phyloP scores from a whole-genome alignment of 2,329 filamentous ascomycete genomes.

The Blastomyces silverae region DNA sequence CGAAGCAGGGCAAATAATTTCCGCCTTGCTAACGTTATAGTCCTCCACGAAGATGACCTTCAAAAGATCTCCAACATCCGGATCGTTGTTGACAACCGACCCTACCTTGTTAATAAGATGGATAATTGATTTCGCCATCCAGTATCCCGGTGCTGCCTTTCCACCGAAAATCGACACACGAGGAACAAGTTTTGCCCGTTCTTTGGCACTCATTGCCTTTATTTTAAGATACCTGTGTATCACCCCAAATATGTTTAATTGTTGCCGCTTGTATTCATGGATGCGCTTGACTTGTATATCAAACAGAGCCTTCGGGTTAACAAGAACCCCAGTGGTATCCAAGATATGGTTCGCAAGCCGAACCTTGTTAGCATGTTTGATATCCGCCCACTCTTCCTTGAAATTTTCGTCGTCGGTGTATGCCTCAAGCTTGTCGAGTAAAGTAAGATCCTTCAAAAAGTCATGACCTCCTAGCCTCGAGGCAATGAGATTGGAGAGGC shows the following conservation, averaged over 20 bases:
- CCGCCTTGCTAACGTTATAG: constrained; percentile 99
- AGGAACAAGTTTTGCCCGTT: constrained; percentile 77
- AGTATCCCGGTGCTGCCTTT: constrained; percentile 96
- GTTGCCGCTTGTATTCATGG: constrained; percentile 98
- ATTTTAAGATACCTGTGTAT: constrained; percentile 89
- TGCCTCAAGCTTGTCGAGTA: constrained; percentile 78
- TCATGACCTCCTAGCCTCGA: constrained; percentile 76
- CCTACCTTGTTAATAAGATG: constrained; percentile 93
- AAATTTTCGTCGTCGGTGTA: constrained; percentile 80
- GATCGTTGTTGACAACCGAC: constrained; percentile 81
- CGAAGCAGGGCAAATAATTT: constrained; percentile 89
- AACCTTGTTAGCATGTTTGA: constrained; percentile 95
- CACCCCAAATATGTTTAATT: constrained; percentile 97
- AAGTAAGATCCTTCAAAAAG: constrained; percentile 84
- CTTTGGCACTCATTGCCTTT: constrained; percentile 74
- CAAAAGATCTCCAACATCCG: constrained; percentile 83
- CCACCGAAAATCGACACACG: constrained; percentile 95
- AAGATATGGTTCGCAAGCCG: constrained; percentile 88
- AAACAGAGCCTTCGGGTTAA: constrained; percentile 84
- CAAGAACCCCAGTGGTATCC: constrained; percentile 65
- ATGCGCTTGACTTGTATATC: constrained; percentile 99
- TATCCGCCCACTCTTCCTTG: constrained; percentile 89
- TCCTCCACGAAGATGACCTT: constrained; percentile 98
- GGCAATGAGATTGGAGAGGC: constrained; percentile 83
- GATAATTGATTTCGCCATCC: constrained; percentile 99